Base-by-base conservation (phyloP, 2,329 filamentous ascomycete species). In the Sordariomycetes sp. region DNA sequence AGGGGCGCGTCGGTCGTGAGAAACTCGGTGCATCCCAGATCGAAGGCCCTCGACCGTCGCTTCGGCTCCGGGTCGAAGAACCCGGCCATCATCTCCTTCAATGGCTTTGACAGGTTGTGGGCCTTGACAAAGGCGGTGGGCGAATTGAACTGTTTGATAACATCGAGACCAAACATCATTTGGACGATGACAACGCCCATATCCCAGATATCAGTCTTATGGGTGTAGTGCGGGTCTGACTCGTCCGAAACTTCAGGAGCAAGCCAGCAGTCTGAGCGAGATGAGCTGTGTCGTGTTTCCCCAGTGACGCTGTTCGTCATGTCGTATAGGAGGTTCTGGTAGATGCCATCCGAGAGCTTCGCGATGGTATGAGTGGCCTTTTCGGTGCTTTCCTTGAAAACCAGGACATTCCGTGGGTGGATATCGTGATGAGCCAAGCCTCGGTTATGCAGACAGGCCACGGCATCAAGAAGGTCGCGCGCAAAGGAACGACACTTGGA, bases 171-270 rank as follows among this genome's bases (percentile, higher is more conserved):
- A 69, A 97, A 93, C 3, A 94, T 81, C 90, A 97, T 97, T 69
- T 99, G 93, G 46, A 96, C 72, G 64, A 97, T 89, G 5, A 97
- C 82, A 34, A 97, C 83, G 4, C 94, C 94, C 65, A 99, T 85
- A 63, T 97, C 89, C 94, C 94, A 99, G 10, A 97, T 83, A 69
- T 97, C 94, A 0, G 90, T 90, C 69, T 96, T 96, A 65, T 81
- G 81, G 1, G 81, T 85, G 72, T 87, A 78, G 69, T 87, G 76
- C 34, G 79, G 79, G 32, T 81, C 86, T 60, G 79, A 82, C 1
- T 77, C 79, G 53, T 75, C 80, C 34, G 82, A 80, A 55, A 91
- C 79, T 71, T 96, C 91, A 1, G 91, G 88, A 1, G 92, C 85
- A 7, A 88, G 72, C 92, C 92, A 96, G 63, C 90, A 90, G 1